Base-by-base conservation (phyloP, 352 stramenopile species). In the Phytophthora hybrid region DNA sequence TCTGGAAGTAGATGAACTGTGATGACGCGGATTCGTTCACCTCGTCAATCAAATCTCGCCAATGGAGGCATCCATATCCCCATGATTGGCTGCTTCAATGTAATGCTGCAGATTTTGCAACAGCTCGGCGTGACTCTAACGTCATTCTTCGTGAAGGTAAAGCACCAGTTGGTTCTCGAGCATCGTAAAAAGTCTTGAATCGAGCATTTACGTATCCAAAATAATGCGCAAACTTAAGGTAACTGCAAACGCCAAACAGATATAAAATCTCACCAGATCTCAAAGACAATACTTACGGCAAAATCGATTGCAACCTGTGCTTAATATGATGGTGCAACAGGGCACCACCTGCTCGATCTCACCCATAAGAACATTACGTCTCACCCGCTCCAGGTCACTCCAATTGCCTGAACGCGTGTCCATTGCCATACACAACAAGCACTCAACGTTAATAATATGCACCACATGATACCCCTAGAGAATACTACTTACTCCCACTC, bases 401-500 rank as follows among this genome's bases (percentile, higher is more conserved):
- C 49, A 26, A 16, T 31, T 55, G 49, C 21, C 49, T 55, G 49
- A n/a, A 31, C 21, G 44, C 10, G 19, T n/a, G n/a, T 31, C 29
- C 0, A 31, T 31, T 31, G 37, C 37, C 11, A 44, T 18, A 31
- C 29, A 31, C 29, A 44, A 14, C 11, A 44, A 18, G 3, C 37
- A 18, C 37, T n/a, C 16, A 16, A 46, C 5, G 4, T 46, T 46
- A 51, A 16, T 51, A 3, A 23, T 4, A 51, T 1, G 18, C 44
- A 51, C 44, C 44, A 11, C 44, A 13, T 21, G 14, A 46, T n/a
- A 46, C 13, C 13, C 5, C 13, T 6, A 18, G 16, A 46, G 16
- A 46, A 47, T 5, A 51, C 14, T 21, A 81, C 74, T 26, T 73
- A 84, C 74, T 79, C 66, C 72, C 75, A 82, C 56, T 46, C 37